Base-by-base conservation (phyloP, 225 moss, liverwort and hornwort species). In the Marchantia polymorpha region DNA sequence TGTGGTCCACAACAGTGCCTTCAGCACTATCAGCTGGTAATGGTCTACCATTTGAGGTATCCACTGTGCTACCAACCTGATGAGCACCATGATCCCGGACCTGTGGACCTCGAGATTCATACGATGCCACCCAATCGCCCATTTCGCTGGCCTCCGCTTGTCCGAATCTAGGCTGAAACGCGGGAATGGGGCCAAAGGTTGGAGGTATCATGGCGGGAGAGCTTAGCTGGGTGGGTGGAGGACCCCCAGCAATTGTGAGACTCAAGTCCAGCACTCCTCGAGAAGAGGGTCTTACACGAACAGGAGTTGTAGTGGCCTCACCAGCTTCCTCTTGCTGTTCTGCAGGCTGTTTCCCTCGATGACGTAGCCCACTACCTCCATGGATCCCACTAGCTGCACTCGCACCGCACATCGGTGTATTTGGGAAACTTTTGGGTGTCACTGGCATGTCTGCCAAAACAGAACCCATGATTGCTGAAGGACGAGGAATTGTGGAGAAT, bases 161-260 rank as follows among this genome's bases (percentile, higher is more conserved):
- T 75, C 88, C 83, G 74, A 78, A 86, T 78, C 80, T 76, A 69
- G 77, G 88, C 17, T 81, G 83, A 79, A 92, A 84, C 30, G 85
- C 89, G 69, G 95, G 90, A 82, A 91, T 91, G 46, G 89, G 87
- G 13, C 87, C 91, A 71, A 90, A 90, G 72, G 86, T 80, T 59
- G 99, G 90, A 80, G 87, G 87, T 73, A 93, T 79, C 84, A 85
- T 83, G 60, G 87, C 85, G 49, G 91, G 87, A 87, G 87, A 90
- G 64, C 10, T 86, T 73, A 92, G 87, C 79, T 92, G 93, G 55
- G 99, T 99, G 48, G 99, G 99, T 81, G 89, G 95, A 87, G 99
- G 99, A 22, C 99, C 99, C 59, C 99, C 99, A 55, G 99, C 99
- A 51, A 99, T 99, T 52, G 99, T 99, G 77, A 99, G 99, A 80